phyloP scores from a whole-genome alignment of 345 rosid species.

The Carallia pectinifolia region DNA sequence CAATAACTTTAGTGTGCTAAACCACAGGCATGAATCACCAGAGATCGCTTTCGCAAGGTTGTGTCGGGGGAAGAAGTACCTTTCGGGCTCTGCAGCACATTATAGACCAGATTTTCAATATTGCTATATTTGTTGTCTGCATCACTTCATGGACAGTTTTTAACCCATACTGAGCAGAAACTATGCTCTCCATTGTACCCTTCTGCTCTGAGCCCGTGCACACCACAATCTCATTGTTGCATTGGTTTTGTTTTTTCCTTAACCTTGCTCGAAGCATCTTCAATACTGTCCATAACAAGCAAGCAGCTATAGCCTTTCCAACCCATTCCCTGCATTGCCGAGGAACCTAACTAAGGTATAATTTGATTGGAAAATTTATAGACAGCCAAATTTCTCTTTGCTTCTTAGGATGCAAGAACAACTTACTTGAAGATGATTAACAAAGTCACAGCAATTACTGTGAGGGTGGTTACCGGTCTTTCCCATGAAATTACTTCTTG shows the following conservation, averaged over 20 bases:
- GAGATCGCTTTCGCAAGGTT: too few species aligned
- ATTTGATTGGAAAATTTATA: too few species aligned
- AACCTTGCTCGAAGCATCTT: conserved; percentile 59
- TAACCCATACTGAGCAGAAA: conserved; percentile 71
- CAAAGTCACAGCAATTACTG: conserved; percentile 25
- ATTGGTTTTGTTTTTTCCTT: conserved; percentile 27
- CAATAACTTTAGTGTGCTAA: too few species aligned
- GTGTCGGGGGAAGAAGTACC: conserved; percentile 34
- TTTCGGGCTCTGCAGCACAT: conserved; percentile 52
- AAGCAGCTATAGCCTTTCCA: conserved; percentile 60
- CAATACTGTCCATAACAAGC: conserved; percentile 42
- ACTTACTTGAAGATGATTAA: conserved; percentile 52
- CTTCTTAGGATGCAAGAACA: too few species aligned
- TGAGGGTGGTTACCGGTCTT: conserved; percentile 48
- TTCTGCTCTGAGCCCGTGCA: conserved; percentile 53
- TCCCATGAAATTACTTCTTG: conserved; percentile 57
- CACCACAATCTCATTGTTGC: conserved; percentile 52
- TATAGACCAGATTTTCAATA: conserved; percentile 71
- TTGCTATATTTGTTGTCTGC: conserved; percentile 51
- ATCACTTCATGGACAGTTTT: conserved; percentile 49
- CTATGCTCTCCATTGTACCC: conserved; percentile 63
- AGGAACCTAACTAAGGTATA: too few species aligned
- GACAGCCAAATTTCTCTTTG: too few species aligned
- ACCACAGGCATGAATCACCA: too few species aligned
- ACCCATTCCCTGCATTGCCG: conserved; percentile 64